Evolutionary conservation across 2,329 filamentous ascomycete genomes (phyloP).

Genomic region (Hymenoscyphus repandus): DNA sequence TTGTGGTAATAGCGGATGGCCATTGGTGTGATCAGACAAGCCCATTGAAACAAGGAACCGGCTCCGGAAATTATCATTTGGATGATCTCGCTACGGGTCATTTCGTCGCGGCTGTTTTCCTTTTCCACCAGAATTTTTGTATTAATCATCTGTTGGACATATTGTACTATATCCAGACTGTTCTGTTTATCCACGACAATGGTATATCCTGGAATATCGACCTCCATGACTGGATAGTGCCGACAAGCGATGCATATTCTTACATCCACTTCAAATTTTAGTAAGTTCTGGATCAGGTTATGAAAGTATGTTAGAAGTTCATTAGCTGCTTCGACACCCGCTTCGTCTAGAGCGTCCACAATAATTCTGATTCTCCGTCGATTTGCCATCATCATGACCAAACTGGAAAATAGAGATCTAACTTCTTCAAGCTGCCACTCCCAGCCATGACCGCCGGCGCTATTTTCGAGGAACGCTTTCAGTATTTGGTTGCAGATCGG

Average conservation of each 20-base stretch:
- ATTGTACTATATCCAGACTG: no score
- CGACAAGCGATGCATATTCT: neutral
- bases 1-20: neutral
- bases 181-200: no score
- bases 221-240: neutral
- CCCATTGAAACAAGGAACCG: neutral
- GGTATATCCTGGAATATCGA: no score
- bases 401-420: neutral
- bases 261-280: no score
- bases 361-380: neutral
- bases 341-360: neutral
- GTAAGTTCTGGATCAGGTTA: neutral
- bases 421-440: neutral
- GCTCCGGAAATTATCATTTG: no score
- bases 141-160: neutral
- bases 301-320: neutral
- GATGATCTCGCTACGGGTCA: no score
- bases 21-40: neutral
- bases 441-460: no score
- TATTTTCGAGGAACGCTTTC: neutral
- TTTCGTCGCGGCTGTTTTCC: no score
- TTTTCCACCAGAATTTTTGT: neutral
- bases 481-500: neutral
- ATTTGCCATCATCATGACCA: neutral
- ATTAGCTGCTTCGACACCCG: neutral